Evolutionary conservation across 495 filamentous ascomycete genomes (phyloP), one percentile per base, ranked within the genome.

Genomic region (Pyrenopolyporus hunteri): DNA sequence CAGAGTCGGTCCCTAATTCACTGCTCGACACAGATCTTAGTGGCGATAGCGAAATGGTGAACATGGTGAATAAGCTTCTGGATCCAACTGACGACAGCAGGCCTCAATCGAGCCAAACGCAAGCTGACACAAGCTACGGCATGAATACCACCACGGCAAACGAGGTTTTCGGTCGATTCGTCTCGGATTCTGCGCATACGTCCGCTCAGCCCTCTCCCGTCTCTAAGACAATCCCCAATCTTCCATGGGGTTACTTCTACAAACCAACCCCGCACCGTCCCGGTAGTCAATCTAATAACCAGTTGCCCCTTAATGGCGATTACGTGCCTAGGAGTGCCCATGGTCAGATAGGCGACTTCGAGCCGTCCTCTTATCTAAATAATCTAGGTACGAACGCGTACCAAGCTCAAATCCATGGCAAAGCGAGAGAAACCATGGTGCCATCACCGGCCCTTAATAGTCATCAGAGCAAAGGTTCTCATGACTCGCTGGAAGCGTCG

Each of bases 211-310:
- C 70, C 6, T 78, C 78, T 10, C 70, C 76, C 6, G 72, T 53
- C 2, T 66, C 67, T 0, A 79, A 75, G 57, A 17, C 70, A 4
- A 76, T 78, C 10, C 76, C 75, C 2, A 73, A 54, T 19, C 67
- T 80, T 26, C 76, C 78, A 14, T 80, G 78, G 78, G 66, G 70
- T 8, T 78, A 74, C 47, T 77, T 79, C 39, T 74, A 73, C 37
- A 67, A 59, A 4, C 73, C 76, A 8, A 69, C 57, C n/a, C 68
- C 71, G 6, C 59, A 59, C 33, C 59, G 56, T 31, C 49, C 66
- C 8, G 23, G 50, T 35, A 69, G 63, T 28, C 69, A 60, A 53
- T 54, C 59, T 8, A 58, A 62, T 9, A 64, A 63, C 19, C 59
- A 57, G 22, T 51, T 56, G 14, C 39, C 42, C 17, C 19, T 46